Base-by-base conservation (phyloP, 768 basidiomycete genomes). In the Fomitopsis serialis region DNA sequence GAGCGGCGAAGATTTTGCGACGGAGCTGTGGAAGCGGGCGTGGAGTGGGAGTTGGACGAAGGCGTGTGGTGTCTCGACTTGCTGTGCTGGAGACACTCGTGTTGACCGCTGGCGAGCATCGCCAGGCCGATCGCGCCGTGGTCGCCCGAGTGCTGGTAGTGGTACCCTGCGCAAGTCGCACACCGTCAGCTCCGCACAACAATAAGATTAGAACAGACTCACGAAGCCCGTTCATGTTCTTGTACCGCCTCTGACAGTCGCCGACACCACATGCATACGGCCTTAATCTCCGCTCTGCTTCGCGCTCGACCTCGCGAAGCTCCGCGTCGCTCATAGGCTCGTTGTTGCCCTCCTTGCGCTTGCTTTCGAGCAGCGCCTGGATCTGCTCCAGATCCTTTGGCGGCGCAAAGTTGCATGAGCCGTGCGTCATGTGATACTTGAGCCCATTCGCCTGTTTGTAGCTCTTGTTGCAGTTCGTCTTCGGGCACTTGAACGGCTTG, bases 191-290 rank as follows among this genome's bases (percentile, higher is more conserved):
- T 57, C 45, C 46, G 45, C 44, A 12, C 37, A 25, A 4, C 21
- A 25, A 45, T 48, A 34, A 48, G 37, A 54, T 37, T 53, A 40
- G n/a, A 24, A 37, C 32, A 46, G 23, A 35, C n/a, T n/a, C 54
- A 72, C 90, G 72, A 57, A 98, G 73, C 0, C 96, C 96, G 68
- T 98, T 98, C 94, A 98, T 96, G 66, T 99, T 98, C 80, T 98
- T 94, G 74, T 98, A 98, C 64, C 95, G 70, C 64, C 95, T 80
- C 66, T 80, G 78, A 62, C 89, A 91, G 59, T 90, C 88, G 19
- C 89, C 89, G 5, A 95, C 88, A 6, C 90, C 87, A 61, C 94
- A 98, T 0, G 90, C 89, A 65, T 89, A 98, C 2, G 94, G 94
- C 36, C 90, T 73, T 49, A 90, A 71, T 11, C 88, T 73, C 53